Evolutionary conservation across 2,329 filamentous ascomycete species (phyloP).

Genomic region (Aspergillus sp.): DNA sequence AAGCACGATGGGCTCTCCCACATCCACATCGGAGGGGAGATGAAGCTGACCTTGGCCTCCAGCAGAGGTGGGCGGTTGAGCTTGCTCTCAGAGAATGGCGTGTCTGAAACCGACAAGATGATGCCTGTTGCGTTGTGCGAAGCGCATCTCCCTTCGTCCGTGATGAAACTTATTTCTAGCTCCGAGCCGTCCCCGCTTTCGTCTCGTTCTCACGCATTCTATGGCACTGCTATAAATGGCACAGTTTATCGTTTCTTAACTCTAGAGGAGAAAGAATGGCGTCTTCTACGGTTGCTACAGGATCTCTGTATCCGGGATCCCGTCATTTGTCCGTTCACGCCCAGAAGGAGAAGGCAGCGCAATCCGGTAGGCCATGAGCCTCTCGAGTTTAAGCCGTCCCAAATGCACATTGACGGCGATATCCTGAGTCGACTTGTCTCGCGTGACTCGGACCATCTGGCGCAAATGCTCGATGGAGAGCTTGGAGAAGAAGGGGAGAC

Average conservation of each 20-base stretch:
- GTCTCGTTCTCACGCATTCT: conserved; percentile 50
- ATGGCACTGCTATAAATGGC: conserved; percentile 67
- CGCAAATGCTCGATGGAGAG: conserved; percentile 28
- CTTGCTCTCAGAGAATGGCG: conserved; percentile 29
- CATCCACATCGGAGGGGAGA: conserved; percentile 38
- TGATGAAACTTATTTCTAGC: conserved; percentile 29
- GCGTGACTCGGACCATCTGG: conserved; percentile 34
- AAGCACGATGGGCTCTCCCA: conserved; percentile 36
- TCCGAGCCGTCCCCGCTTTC: conserved; percentile 17
- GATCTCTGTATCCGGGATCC: conserved; percentile 58
- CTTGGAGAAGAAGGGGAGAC: conserved; percentile 12
- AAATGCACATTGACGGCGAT: conserved; percentile 69
- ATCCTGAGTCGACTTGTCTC: conserved; percentile 58
- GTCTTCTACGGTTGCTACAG: conserved; percentile 71
- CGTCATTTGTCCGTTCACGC: conserved; percentile 52
- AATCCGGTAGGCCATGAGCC: conserved; percentile 40
- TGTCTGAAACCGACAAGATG: conserved; percentile 30
- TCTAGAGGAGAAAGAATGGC: conserved; percentile 62
- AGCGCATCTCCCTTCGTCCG: conserved; percentile 35
- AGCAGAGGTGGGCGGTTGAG: conserved; percentile 54
- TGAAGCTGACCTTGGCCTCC: conserved; percentile 51
- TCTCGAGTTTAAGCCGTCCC: conserved; percentile 40
- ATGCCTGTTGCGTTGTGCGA: conserved; percentile 30
- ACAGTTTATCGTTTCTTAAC: conserved; percentile 69
- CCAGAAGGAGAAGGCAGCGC: conserved; percentile 29